Percentiles rank a stretch among this genome's conserved stretches.
Evolutionary conservation across 192 early-diverging fungal genomes (phyloP).

Genomic region (Podila verticillata): DNA sequence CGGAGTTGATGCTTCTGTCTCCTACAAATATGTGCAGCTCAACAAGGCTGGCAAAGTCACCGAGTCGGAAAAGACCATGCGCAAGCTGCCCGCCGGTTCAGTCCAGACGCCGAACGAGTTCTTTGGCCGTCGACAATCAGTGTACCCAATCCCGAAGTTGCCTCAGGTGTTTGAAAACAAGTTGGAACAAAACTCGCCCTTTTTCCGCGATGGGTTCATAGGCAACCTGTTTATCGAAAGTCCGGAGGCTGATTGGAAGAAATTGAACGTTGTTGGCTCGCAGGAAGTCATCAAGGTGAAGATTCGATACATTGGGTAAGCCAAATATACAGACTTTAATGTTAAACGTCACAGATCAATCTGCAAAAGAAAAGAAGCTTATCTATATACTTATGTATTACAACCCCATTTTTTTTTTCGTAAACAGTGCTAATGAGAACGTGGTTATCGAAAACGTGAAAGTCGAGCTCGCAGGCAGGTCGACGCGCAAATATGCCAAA

Average conservation of each 20-base stretch:
- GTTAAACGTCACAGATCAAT: too few species aligned
- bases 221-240: constrained; percentile 25
- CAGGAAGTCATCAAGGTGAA: constrained; percentile 5
- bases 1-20: constrained; percentile 19
- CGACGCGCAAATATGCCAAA: constrained; percentile 47
- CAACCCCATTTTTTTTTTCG: too few species aligned
- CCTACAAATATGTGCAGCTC: constrained; percentile 28
- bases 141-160: constrained; percentile 15
- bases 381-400: too few species aligned
- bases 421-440: constrained; percentile 28
- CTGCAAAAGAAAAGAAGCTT: too few species aligned
- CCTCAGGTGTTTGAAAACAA: constrained; percentile 40
- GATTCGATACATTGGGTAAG: constrained; percentile 27
- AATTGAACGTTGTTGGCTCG: constrained; percentile 3
- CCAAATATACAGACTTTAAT: background rate
- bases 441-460: constrained; percentile 33
- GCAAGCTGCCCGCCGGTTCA: constrained; percentile 21
- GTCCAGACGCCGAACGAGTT: constrained; percentile 29
- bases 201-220: constrained; percentile 34
- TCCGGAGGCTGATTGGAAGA: constrained; percentile 4
- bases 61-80: constrained; percentile 10
- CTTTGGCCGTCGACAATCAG: constrained; percentile 15
- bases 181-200: constrained; percentile 21
- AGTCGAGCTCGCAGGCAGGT: constrained; percentile 43
- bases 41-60: constrained; percentile 13